These are phyloP conservation scores for Colletotrichum sublineola DNA, from an alignment of 2,329 filamentous ascomycete species.

Conservation along the genomic window DNA sequence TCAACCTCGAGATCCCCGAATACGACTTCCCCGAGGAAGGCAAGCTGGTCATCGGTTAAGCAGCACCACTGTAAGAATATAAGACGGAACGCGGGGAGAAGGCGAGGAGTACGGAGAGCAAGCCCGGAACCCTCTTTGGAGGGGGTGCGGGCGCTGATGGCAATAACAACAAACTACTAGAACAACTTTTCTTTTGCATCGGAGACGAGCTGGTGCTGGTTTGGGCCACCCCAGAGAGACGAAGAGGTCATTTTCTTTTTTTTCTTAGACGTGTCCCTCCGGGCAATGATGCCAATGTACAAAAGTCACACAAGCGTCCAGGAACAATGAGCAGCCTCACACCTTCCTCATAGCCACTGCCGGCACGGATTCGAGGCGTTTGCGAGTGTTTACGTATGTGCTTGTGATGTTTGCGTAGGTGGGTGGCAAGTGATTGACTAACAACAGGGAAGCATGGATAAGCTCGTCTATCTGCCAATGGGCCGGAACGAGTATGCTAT, in stretches of 20 bases:
- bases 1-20: conserved; percentile 94
- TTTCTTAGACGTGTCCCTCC: conserved; percentile 42
- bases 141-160: conserved; percentile 20
- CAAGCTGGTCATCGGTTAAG: conserved; percentile 93
- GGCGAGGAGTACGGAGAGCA: conserved; percentile 5
- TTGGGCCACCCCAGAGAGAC: conserved; percentile 32
- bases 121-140: conserved; percentile 12
- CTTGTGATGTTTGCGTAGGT: background rate
- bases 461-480: background rate
- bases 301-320: conserved; percentile 43
- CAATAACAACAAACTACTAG: conserved; percentile 38
- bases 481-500: background rate
- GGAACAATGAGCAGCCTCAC: conserved; percentile 43
- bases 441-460: no score
- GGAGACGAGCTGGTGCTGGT: conserved; percentile 37
- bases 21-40: conserved; percentile 95
- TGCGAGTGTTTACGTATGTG: background rate
- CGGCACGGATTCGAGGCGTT: conserved; percentile 17
- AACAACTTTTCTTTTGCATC: conserved; percentile 40
- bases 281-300: conserved; percentile 43
- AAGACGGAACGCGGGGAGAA: conserved; percentile 19
- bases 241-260: conserved; percentile 34
- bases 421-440: background rate
- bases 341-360: conserved; percentile 29
- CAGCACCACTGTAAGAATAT: conserved; percentile 42